Conservation (phyloP, 192 early-diverging fungal genomes). For the Obelidium mucronatum region DNA sequence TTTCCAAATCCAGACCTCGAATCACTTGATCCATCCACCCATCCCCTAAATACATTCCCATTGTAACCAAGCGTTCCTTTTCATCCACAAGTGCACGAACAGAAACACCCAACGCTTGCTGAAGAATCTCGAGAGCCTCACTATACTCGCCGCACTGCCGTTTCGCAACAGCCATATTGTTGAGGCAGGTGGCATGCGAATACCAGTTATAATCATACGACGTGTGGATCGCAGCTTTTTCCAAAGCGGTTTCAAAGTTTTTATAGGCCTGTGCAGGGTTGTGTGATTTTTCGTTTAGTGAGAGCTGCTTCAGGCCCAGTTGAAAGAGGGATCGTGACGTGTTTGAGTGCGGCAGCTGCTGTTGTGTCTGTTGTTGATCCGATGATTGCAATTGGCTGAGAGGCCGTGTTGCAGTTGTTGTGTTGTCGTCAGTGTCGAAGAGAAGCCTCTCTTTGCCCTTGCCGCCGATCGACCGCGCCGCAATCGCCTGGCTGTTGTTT, state of each 20-base stretch:
- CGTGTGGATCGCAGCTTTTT: neutral
- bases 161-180: slow-evolving; percentile 30
- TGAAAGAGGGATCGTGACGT: too few relatives aligned
- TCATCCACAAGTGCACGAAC: slow-evolving; percentile 10
- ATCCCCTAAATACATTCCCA: neutral
- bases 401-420: too few relatives aligned
- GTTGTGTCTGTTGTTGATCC: too few relatives aligned
- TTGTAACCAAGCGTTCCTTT: neutral
- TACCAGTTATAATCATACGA: slow-evolving; percentile 16
- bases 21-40: slow-evolving; percentile 32
- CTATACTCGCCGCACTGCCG: neutral
- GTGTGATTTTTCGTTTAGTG: too few relatives aligned
- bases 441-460: too few relatives aligned
- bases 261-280: neutral
- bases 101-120: slow-evolving; percentile 15
- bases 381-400: too few relatives aligned
- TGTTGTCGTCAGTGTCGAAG: too few relatives aligned
- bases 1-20: neutral
- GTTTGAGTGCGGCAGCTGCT: too few relatives aligned
- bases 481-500: too few relatives aligned
- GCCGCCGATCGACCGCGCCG: too few relatives aligned
- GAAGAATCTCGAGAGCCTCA: neutral
- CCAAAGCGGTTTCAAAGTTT: neutral
- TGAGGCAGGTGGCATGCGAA: slow-evolving; percentile 20
- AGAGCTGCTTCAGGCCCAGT: too few relatives aligned